These are phyloP conservation scores for Vaccinium myrtillus DNA, from an alignment of 148 eudicot genomes.

Conservation along the genomic window DNA sequence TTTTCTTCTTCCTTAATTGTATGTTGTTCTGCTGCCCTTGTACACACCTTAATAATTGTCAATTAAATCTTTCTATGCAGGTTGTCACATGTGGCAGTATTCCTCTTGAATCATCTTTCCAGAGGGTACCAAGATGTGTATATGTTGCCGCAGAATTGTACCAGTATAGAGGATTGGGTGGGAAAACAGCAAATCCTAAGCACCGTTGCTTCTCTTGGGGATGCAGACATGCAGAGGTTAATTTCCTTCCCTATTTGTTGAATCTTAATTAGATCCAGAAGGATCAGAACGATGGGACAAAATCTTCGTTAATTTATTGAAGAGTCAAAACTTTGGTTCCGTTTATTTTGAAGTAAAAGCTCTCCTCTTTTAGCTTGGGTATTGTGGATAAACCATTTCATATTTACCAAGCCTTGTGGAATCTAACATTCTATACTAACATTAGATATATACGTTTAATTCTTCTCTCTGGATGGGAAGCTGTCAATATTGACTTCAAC, in stretches of 20 bases:
- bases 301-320: not conserved
- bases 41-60: not conserved
- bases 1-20: not conserved
- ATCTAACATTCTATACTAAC: not conserved
- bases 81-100: conserved; percentile 95
- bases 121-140: conserved; percentile 75
- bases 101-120: conserved; percentile 91
- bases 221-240: conserved; percentile 84
- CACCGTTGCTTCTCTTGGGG: conserved; percentile 90
- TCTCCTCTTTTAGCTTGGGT: not conserved
- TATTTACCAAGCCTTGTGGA: not conserved
- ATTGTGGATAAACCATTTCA: not conserved
- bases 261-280: not conserved
- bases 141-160: conserved; percentile 74
- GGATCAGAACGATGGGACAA: not conserved
- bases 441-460: not conserved
- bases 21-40: not conserved
- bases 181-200: conserved; percentile 61
- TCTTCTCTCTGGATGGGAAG: not conserved
- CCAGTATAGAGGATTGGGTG: conserved; percentile 84
- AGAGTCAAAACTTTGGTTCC: not conserved
- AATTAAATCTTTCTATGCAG: conserved; percentile 33
- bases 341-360: not conserved
- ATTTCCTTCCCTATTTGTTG: conserved; percentile 18
- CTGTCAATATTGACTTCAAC: not conserved